These are phyloP conservation scores for Penicilliopsis zonata DNA, from an alignment of 495 filamentous ascomycete species.

Conservation along the genomic window DNA sequence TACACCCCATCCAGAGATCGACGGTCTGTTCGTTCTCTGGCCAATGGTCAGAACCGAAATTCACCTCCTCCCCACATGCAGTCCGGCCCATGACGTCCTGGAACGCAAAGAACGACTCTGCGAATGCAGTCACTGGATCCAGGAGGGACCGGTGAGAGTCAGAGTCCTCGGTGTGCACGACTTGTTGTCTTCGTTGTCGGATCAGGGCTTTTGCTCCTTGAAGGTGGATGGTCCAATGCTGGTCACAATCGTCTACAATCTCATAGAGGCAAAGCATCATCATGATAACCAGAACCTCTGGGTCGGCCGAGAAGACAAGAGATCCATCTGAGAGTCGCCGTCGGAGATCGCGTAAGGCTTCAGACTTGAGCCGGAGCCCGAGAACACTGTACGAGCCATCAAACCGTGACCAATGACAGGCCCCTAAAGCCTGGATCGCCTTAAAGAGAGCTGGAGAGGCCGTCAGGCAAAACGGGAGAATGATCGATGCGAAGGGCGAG, in stretches of 20 bases:
- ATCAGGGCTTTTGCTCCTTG: constrained; percentile 33
- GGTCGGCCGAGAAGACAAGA: constrained; percentile 14
- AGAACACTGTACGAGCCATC: constrained; percentile 17
- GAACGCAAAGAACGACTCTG: constrained; percentile 35
- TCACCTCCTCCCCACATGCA: constrained; percentile 26
- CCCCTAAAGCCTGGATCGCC: constrained; percentile 27
- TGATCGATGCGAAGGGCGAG: constrained; percentile 30
- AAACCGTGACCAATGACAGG: constrained; percentile 23
- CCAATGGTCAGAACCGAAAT: constrained; percentile 34
- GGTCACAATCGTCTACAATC: constrained; percentile 33
- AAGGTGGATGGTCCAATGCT: constrained; percentile 31
- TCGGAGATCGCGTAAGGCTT: constrained; percentile 26
- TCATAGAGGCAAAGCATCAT: constrained; percentile 36
- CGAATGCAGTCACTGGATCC: constrained; percentile 22
- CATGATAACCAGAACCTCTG: constrained; percentile 30
- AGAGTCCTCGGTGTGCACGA: constrained; percentile 3
- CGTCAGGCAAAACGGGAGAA: constrained; percentile 25
- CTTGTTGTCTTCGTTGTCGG: constrained; percentile 19
- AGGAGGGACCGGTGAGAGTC: constrained; percentile 1
- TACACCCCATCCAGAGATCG: constrained; percentile 36
- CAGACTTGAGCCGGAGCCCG: constrained; percentile 25
- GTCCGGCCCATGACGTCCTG: constrained; percentile 38
- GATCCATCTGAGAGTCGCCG: constrained; percentile 17
- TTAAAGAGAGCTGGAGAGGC: constrained; percentile 26
- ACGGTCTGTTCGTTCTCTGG: constrained; percentile 20